Evolutionary conservation across 2,329 filamentous ascomycete genomes (phyloP).

Genomic region (Talaromyces sp.): DNA sequence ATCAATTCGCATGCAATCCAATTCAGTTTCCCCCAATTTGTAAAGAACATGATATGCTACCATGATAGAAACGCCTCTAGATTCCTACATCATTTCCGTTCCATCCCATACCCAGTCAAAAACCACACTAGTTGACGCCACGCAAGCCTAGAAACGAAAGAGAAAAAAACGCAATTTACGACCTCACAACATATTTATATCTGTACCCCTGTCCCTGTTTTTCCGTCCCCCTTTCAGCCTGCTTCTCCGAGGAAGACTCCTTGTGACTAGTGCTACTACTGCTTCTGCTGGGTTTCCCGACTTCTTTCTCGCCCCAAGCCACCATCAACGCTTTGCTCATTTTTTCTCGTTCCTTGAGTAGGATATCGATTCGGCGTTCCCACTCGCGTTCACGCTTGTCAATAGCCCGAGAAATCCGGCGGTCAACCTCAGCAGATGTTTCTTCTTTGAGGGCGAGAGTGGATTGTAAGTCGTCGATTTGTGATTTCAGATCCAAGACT

Average conservation of each 20-base stretch:
- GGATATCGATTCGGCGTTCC: slow-evolving; percentile 35
- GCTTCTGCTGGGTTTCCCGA: slow-evolving; percentile 23
- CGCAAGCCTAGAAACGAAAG: not conserved
- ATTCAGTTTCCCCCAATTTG: not conserved
- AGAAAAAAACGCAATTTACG: not conserved
- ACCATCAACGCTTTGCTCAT: slow-evolving; percentile 38
- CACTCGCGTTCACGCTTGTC: slow-evolving; percentile 42
- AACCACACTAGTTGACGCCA: slow-evolving; percentile 12
- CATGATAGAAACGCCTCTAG: not conserved
- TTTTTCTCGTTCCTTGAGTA: slow-evolving; percentile 37
- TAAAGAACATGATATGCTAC: not conserved
- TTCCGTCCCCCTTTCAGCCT: slow-evolving; percentile 6
- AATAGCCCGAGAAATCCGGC: slow-evolving; percentile 35
- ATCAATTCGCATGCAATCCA: not conserved
- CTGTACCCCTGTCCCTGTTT: slow-evolving; percentile 31
- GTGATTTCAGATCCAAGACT: slow-evolving; percentile 24
- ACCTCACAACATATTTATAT: slow-evolving; percentile 30
- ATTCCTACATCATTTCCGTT: not conserved
- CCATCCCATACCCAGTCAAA: slow-evolving; percentile 17
- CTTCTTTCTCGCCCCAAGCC: slow-evolving; percentile 39
- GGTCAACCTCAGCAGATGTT: slow-evolving; percentile 33
- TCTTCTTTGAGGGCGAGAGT: slow-evolving; percentile 38
- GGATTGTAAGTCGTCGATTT: slow-evolving; percentile 30
- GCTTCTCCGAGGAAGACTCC: not conserved
- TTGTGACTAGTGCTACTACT: not conserved